Percentiles rank a stretch among this genome's conserved stretches.
These are phyloP conservation scores for Xylaria scruposa DNA, from an alignment of 495 filamentous ascomycete species.

Conservation along the genomic window DNA sequence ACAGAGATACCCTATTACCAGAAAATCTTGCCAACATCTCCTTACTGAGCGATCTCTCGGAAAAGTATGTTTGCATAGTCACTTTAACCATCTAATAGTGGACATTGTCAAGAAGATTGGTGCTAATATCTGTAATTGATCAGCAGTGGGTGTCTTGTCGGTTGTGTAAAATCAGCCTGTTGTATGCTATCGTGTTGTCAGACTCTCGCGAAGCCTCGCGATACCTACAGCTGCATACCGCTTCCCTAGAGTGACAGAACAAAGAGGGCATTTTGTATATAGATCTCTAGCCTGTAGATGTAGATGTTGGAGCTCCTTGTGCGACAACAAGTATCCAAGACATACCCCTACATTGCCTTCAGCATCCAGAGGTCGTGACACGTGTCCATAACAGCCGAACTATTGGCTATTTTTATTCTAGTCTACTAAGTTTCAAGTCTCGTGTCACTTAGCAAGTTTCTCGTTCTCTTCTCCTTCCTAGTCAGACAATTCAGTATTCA, in stretches of 20 bases:
- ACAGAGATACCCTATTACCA: constrained; percentile 8
- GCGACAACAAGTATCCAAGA: too few relatives aligned
- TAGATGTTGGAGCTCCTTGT: too few relatives aligned
- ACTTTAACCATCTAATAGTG: neutral
- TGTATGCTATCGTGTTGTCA: neutral
- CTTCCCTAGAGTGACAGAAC: too few relatives aligned
- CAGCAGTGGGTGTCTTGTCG: neutral
- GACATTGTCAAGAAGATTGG: neutral
- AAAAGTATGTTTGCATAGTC: neutral
- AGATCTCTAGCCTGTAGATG: too few relatives aligned
- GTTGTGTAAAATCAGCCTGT: neutral
- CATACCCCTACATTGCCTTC: too few relatives aligned
- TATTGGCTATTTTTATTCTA: neutral
- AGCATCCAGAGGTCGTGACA: too few relatives aligned
- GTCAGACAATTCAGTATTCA: neutral
- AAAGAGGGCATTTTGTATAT: too few relatives aligned
- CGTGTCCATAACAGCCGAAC: too few relatives aligned
- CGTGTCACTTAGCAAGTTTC: neutral
- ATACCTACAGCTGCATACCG: too few relatives aligned
- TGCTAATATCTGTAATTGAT: neutral
- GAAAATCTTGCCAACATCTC: neutral
- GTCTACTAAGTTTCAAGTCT: neutral
- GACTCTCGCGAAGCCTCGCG: too few relatives aligned
- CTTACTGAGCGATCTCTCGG: neutral
- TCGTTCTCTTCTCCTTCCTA: neutral